Conservation (phyloP, 1,284 basidiomycete species). For the Apiotrichum montevideense region DNA sequence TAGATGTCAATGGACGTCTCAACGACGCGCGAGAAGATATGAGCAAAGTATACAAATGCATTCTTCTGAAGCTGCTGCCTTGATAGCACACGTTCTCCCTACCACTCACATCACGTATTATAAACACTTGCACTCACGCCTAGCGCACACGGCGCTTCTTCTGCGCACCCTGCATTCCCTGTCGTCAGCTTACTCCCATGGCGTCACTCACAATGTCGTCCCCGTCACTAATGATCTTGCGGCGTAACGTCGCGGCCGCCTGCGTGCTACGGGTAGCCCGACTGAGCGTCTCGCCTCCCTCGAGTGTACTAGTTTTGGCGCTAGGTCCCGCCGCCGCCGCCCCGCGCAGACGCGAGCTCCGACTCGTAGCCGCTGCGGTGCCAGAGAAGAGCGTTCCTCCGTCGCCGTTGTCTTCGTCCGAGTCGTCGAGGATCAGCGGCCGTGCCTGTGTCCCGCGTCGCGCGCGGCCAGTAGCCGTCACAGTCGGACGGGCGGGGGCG, state of each 20-base stretch:
- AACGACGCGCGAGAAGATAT: too few species aligned
- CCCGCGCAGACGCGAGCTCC: background rate
- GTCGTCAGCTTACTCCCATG: slow-evolving; percentile 16
- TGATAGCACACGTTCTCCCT: too few species aligned
- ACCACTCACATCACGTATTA: too few species aligned
- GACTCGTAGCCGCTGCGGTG: slow-evolving; percentile 1
- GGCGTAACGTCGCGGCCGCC: background rate
- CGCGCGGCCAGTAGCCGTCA: background rate
- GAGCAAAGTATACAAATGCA: too few species aligned
- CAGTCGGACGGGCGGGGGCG: background rate
- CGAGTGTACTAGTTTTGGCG: slow-evolving; percentile 1
- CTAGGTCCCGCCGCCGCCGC: background rate
- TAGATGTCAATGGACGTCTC: too few species aligned
- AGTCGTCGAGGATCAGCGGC: slow-evolving; percentile 23
- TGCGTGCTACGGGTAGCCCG: background rate
- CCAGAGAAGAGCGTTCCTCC: background rate
- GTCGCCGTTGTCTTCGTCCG: slow-evolving; percentile 16
- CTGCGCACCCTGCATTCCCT: slow-evolving; percentile 20
- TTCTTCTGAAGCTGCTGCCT: too few species aligned
- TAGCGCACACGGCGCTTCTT: slow-evolving; percentile 26
- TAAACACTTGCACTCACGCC: too few species aligned
- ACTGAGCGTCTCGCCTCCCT: background rate
- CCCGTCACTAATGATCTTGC: slow-evolving; percentile 13
- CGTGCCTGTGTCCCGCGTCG: slow-evolving; percentile 1
- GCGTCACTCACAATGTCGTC: slow-evolving; percentile 18